Percentiles rank a stretch among this genome's conserved stretches.
These are phyloP conservation scores for Xanthoconium purpureum DNA, from an alignment of 768 basidiomycete genomes.

Conservation along the genomic window DNA sequence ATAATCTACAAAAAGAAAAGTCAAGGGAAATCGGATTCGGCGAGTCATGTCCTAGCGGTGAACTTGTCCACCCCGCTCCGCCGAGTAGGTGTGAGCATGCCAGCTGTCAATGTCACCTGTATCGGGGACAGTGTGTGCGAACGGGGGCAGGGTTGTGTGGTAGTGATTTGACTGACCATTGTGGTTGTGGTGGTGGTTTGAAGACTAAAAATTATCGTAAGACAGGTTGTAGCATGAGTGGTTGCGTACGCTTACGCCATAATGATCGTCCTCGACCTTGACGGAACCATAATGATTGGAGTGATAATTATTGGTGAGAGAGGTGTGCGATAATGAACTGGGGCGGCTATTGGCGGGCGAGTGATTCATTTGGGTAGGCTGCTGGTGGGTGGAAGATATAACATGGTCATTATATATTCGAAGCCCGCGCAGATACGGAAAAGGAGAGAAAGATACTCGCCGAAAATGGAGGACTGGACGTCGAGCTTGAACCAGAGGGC, in stretches of 20 bases:
- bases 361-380: slow-evolving; percentile 69
- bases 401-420: slow-evolving; percentile 54
- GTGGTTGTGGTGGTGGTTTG: slow-evolving; percentile 34
- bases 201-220: slow-evolving; percentile 18
- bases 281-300: slow-evolving; percentile 51
- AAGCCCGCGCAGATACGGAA: slow-evolving; percentile 28
- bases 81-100: slow-evolving; percentile 54
- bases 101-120: slow-evolving; percentile 53
- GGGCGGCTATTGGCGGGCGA: slow-evolving; percentile 50
- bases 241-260: slow-evolving; percentile 41
- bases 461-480: slow-evolving; percentile 82
- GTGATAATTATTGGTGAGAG: slow-evolving; percentile 42
- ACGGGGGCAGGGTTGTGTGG: slow-evolving; percentile 44
- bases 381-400: slow-evolving; percentile 40
- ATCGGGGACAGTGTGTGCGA: slow-evolving; percentile 40
- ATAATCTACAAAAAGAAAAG: slow-evolving; percentile 29
- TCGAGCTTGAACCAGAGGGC: slow-evolving; percentile 68
- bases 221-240: neutral
- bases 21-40: neutral
- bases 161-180: slow-evolving; percentile 39
- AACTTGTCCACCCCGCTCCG: slow-evolving; percentile 57
- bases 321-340: slow-evolving; percentile 37
- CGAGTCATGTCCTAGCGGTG: slow-evolving; percentile 45
- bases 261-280: slow-evolving; percentile 68
- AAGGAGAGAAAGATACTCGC: slow-evolving; percentile 62